Percentiles rank a stretch among this genome's conserved stretches.
These are phyloP conservation scores for Groenewaldozyma sp. DNA, from an alignment of 1,139 yeast species.

Conservation along the genomic window DNA sequence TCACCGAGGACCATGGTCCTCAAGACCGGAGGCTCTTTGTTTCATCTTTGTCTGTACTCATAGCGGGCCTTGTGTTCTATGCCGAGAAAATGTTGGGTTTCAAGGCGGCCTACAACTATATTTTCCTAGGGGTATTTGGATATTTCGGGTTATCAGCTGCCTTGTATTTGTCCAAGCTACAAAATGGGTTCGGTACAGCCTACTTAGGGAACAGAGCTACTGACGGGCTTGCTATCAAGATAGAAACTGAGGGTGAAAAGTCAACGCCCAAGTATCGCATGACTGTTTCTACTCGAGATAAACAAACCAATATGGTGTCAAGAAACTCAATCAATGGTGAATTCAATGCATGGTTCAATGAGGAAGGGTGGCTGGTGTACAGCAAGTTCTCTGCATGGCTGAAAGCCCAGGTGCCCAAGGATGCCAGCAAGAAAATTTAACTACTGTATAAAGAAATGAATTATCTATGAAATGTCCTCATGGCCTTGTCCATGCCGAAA, in stretches of 20 bases:
- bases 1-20: conserved; percentile 46
- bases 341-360: conserved; percentile 23
- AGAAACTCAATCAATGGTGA: conserved; percentile 8
- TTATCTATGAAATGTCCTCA: conserved; percentile 10
- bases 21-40: conserved; percentile 57
- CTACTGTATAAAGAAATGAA: not conserved
- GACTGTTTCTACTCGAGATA: conserved; percentile 26
- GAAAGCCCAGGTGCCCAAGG: conserved; percentile 5
- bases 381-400: conserved; percentile 15
- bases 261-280: conserved; percentile 40
- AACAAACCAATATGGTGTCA: conserved; percentile 13
- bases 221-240: conserved; percentile 14
- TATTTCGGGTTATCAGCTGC: conserved; percentile 46
- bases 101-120: conserved; percentile 32
- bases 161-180: conserved; percentile 41
- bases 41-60: conserved; percentile 57
- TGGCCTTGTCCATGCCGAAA: conserved; percentile 51
- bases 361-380: conserved; percentile 22
- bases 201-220: conserved; percentile 46
- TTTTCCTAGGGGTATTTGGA: conserved; percentile 36
- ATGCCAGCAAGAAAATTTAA: conserved; percentile 9
- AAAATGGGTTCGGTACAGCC: conserved; percentile 46
- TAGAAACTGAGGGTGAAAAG: conserved; percentile 21
- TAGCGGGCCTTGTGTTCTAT: conserved; percentile 58
- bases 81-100: conserved; percentile 56